Conservation (phyloP, 306 rosid genomes). For the Sindora glabra region DNA sequence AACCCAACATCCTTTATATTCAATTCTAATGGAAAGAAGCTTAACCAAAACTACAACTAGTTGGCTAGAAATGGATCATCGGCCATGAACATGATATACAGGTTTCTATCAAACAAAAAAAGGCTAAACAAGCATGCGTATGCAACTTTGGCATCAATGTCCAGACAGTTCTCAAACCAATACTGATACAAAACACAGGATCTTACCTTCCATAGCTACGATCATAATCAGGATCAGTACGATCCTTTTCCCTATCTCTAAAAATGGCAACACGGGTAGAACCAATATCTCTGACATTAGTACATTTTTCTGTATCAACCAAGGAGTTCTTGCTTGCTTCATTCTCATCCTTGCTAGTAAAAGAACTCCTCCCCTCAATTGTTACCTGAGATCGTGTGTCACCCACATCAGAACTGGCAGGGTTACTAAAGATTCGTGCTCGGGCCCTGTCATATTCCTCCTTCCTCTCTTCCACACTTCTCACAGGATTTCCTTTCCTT, state of each 20-base stretch:
- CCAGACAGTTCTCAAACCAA: neutral
- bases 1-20: neutral
- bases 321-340: slow-evolving; percentile 38
- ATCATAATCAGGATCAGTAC: slow-evolving; percentile 87
- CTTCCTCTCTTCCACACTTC: slow-evolving; percentile 92
- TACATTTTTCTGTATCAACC: slow-evolving; percentile 36
- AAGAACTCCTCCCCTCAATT: slow-evolving; percentile 35
- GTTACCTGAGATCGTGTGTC: slow-evolving; percentile 27
- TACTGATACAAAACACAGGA: neutral
- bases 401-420: slow-evolving; percentile 36
- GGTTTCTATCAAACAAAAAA: neutral
- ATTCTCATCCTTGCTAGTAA: slow-evolving; percentile 36
- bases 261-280: slow-evolving; percentile 79
- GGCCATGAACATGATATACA: neutral
- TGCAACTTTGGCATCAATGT: too few species aligned
- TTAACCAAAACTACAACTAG: neutral
- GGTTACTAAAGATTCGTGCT: slow-evolving; percentile 73
- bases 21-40: neutral
- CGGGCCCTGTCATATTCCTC: slow-evolving; percentile 91
- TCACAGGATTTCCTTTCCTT: slow-evolving; percentile 33
- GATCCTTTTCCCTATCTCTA: slow-evolving; percentile 87
- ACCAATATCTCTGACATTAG: slow-evolving; percentile 32
- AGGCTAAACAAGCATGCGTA: neutral
- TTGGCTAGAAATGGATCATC: neutral
- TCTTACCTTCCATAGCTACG: slow-evolving; percentile 75